Evolutionary conservation across 2,329 filamentous ascomycete genomes (phyloP), one percentile per base, ranked within the genome.

Genomic region (Metarhizium anisopliae): DNA sequence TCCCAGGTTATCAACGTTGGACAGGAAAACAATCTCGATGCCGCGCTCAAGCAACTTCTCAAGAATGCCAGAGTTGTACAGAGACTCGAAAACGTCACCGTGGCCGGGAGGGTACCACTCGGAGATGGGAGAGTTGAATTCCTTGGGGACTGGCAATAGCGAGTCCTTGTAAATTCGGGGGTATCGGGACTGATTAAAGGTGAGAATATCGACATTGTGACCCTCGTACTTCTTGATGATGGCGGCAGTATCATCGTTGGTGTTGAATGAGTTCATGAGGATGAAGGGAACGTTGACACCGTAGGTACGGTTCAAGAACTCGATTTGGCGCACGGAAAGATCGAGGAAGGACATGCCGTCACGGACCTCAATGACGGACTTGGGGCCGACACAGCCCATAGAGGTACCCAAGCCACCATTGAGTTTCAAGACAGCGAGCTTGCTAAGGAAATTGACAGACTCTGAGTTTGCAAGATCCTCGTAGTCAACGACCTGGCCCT

Each of bases 181-280:
- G 81, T 97, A 99, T 67, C 92, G 85, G 61, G 94, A 99, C 79
- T 99, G 94, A 83, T 99, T 99, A 86, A 99, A 99, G 72, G 94
- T 97, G 72, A 97, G 82, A 73, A 99, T 97, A 72, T 99, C 94
- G 69, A 99, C 95, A 73, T 96, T 96, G 84, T 99, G 94, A 62
- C 94, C 94, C 80, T 99, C 93, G 78, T 97, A 99, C 82, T 99
- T 99, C 86, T 99, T 99, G 81, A 99, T 99, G 77, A 99, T 99
- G 76, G 90, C 91, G 60, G 92, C 91, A 53, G 94, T 99, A 71
- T 99, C 94, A 67, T 93, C 85, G 73, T 99, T 92, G 72, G 94
- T 99, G 84, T 99, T 99, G 89, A 99, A 99, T 55, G 94, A 97
- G 86, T 99, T 99, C 94, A 99, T 99, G 66, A 99, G 86, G 64